These are phyloP conservation scores for Rhododendron molle DNA, from an alignment of 148 eudicot species.

Conservation along the genomic window DNA sequence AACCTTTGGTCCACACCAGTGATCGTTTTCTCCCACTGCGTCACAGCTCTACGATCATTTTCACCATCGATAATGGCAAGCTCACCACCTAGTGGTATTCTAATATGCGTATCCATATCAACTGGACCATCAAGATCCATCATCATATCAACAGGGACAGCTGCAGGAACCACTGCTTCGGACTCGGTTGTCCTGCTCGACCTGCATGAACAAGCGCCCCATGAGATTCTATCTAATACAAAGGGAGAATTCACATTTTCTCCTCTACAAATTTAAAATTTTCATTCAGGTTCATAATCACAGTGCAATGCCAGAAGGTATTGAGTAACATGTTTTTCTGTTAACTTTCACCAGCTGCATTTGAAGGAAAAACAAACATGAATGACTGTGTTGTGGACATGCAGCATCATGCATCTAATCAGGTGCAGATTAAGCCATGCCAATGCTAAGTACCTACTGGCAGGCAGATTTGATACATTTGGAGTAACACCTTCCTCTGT, in stretches of 20 bases:
- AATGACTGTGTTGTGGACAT: background rate
- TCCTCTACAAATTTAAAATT: background rate
- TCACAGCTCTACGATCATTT: constrained; percentile 25
- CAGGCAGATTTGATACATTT: constrained; percentile 38
- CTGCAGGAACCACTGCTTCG: constrained; percentile 37
- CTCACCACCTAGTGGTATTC: constrained; percentile 13
- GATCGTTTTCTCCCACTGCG: constrained; percentile 41
- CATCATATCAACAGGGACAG: constrained; percentile 19
- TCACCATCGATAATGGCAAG: constrained; percentile 10
- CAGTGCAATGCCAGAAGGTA: background rate
- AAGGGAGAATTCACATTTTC: constrained; percentile 6
- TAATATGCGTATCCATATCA: constrained; percentile 23
- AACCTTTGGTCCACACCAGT: constrained; percentile 54
- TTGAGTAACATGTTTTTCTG: background rate
- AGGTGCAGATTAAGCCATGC: background rate
- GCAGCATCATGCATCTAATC: background rate
- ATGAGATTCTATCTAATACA: constrained; percentile 9
- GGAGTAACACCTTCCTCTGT: constrained; percentile 39
- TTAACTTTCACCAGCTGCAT: background rate
- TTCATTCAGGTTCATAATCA: constrained; percentile 5
- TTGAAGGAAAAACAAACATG: background rate
- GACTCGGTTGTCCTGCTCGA: constrained; percentile 59
- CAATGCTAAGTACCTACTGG: constrained; percentile 45
- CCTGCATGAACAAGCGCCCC: constrained; percentile 27
- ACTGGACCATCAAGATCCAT: constrained; percentile 26